These are phyloP conservation scores for Aspergillus ochraceoroseus DNA, from an alignment of 2,329 filamentous ascomycete species.

Conservation along the genomic window DNA sequence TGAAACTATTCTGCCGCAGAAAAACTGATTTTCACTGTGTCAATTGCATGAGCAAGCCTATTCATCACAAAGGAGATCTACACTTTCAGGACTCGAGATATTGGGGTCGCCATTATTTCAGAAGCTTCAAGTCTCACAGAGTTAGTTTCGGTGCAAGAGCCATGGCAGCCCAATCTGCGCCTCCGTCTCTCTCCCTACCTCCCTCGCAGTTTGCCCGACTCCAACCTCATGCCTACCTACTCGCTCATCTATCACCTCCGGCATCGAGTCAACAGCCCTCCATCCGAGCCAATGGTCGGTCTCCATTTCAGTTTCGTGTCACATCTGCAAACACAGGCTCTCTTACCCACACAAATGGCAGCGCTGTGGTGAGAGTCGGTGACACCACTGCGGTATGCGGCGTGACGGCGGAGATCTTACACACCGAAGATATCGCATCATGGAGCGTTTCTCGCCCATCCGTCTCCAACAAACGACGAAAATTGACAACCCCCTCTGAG, in stretches of 20 bases:
- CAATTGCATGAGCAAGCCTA: constrained; percentile 8
- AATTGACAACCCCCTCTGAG: constrained; percentile 23
- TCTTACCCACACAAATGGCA: constrained; percentile 83
- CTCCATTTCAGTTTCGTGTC: constrained; percentile 62
- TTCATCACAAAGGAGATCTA: neutral
- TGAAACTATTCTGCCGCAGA: constrained; percentile 21
- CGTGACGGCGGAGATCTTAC: constrained; percentile 77
- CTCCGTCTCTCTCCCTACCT: constrained; percentile 52
- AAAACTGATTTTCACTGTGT: constrained; percentile 20
- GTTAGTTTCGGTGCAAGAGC: constrained; percentile 25
- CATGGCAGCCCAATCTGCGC: constrained; percentile 23
- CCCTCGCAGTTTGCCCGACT: constrained; percentile 76
- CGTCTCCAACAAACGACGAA: constrained; percentile 33
- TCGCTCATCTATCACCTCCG: constrained; percentile 71
- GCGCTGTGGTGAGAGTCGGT: constrained; percentile 78
- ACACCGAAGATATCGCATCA: constrained; percentile 65
- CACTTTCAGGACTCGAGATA: neutral
- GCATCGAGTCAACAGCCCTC: constrained; percentile 49
- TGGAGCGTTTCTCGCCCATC: constrained; percentile 39
- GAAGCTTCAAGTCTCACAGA: constrained; percentile 2
- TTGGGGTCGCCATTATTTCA: neutral
- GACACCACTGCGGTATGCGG: constrained; percentile 95
- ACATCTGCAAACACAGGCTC: constrained; percentile 78
- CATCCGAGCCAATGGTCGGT: constrained; percentile 75
- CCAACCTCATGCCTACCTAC: constrained; percentile 81